Base-by-base conservation (phyloP, 2,329 filamentous ascomycete genomes). In the Xylariaceae sp. region DNA sequence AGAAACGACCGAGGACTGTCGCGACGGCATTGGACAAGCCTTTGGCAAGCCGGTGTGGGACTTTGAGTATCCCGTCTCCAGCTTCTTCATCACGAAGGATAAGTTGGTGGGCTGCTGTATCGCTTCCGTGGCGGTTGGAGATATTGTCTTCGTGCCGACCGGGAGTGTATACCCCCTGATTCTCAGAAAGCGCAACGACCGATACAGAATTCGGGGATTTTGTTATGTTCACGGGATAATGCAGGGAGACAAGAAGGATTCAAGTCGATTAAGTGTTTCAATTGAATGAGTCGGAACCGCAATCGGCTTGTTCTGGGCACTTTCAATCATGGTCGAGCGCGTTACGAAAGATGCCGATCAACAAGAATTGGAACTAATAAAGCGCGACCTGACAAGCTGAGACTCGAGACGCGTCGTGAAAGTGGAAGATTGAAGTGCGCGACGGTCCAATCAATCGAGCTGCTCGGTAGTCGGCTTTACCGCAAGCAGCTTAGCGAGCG, bases 171-270 rank as follows among this genome's bases (percentile, higher is more conserved):
- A 23, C 12, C 21, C 21, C 12, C 8, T 23, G 21, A 12, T 23
- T 8, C 8, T 23, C 8, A 8, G 21, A 23, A 8, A 7, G 8
- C 9, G 14, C 7, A 15, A 28, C 25, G 25, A 14, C 7, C 7
- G 13, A 13, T 14, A 28, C 25, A 7, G 25, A 7, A 14, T 28
- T 7, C 8, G 25, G 14, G 25, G 25, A 7, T 28, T 28, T 15
- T 28, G 25, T 13, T 28, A 9, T 28, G 14, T 28, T 9, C 10
- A 28, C 14, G 25, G 25, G 9, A 28, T 28, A 7, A 28, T 28
- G 25, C 8, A 28, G 8, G 25, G 25, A 13, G 13, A 28, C 8
- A 28, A 28, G 14, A 7, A 28, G 58, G 60, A n/a, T n/a, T n/a
- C n/a, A n/a, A n/a, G n/a, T n/a, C n/a, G n/a, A n/a, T n/a, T n/a